Conservation (phyloP, 2,329 filamentous ascomycete species). For the Trichophyton rubrum region DNA sequence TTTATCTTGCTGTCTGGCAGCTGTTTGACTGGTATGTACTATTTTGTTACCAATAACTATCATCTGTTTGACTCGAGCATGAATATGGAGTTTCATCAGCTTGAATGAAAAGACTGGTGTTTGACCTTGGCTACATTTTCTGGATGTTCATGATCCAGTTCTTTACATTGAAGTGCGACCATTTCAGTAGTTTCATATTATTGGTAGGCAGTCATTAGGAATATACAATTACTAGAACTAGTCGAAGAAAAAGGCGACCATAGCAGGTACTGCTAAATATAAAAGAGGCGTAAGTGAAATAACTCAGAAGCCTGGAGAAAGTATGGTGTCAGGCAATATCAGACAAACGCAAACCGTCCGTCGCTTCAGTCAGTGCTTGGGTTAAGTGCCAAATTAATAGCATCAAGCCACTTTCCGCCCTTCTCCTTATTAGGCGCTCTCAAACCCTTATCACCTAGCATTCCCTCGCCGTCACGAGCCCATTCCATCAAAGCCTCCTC, state of each 20-base stretch:
- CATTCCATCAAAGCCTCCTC: constrained; percentile 43
- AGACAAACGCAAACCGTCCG: background rate
- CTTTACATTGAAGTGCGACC: no score
- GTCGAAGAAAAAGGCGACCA: background rate
- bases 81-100: background rate
- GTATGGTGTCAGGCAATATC: background rate
- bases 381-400: constrained; percentile 16
- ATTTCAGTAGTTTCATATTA: background rate
- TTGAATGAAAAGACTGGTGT: background rate
- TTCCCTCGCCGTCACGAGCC: constrained; percentile 40
- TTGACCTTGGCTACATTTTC: background rate
- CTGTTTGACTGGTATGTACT: background rate
- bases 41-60: background rate
- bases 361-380: background rate
- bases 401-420: constrained; percentile 27
- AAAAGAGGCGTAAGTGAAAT: background rate
- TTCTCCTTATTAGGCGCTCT: constrained; percentile 19
- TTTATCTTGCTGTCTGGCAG: background rate
- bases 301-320: background rate
- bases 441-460: constrained; percentile 28
- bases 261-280: background rate
- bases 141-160: background rate
- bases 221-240: background rate
- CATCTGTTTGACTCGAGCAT: background rate
- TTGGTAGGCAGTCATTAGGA: background rate